phyloP scores from a whole-genome alignment of 2,329 filamentous ascomycete genomes.

The Furcasterigmium sp. region DNA sequence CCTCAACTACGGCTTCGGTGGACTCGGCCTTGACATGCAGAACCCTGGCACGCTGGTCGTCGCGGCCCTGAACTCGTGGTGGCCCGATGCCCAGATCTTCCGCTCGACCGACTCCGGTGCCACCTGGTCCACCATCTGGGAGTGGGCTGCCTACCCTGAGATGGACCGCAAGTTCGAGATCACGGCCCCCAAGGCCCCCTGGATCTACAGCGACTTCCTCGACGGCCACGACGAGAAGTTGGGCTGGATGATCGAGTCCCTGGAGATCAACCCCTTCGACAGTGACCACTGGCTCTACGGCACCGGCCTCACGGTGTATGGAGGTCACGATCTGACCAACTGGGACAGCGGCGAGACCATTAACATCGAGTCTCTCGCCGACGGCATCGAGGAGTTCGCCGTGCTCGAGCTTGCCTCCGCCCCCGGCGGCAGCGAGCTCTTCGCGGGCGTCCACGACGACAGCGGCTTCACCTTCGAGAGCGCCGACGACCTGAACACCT shows the following conservation, averaged over 20 bases:
- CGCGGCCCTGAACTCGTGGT: conserved; percentile 54
- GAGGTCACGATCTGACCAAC: conserved; percentile 46
- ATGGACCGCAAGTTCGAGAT: conserved; percentile 41
- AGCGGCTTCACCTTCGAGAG: conserved; percentile 44
- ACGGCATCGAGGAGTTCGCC: conserved; percentile 50
- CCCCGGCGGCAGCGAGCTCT: conserved; percentile 44
- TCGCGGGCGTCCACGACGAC: conserved; percentile 46
- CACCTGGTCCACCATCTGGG: conserved; percentile 50
- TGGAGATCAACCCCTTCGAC: conserved; percentile 54
- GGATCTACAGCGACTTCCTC: conserved; percentile 46
- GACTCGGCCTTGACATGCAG: conserved; percentile 46
- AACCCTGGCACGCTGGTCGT: conserved; percentile 52
- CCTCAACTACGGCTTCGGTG: conserved; percentile 51
- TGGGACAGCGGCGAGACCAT: conserved; percentile 45
- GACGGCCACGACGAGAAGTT: conserved; percentile 41
- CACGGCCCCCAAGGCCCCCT: conserved; percentile 43
- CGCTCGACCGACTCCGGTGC: conserved; percentile 49
- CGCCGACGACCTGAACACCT: conserved; percentile 28
- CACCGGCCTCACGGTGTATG: conserved; percentile 49
- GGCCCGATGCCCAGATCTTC: conserved; percentile 52
- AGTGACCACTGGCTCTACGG: conserved; percentile 57
- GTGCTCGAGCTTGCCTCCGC: conserved; percentile 44
- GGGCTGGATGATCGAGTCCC: conserved; percentile 57
- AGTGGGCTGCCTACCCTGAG: conserved; percentile 39
- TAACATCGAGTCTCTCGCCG: conserved; percentile 43